Evolutionary conservation across 2,329 filamentous ascomycete species (phyloP).

Genomic region (Tolypocladium endophyticum): DNA sequence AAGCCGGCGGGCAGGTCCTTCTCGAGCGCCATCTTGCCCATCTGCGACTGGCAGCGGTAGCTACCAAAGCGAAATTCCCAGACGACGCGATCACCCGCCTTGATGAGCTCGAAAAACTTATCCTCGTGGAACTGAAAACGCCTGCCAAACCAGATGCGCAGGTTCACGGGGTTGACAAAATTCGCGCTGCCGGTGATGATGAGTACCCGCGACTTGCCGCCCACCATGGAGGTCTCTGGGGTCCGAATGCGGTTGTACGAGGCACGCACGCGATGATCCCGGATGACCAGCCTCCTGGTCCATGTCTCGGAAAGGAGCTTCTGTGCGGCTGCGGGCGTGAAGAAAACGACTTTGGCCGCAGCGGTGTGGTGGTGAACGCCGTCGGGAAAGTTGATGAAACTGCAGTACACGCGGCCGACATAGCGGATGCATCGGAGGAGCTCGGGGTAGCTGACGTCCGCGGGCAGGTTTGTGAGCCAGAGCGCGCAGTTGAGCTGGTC

Average conservation of each 20-base stretch:
- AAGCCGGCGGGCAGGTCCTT: slow-evolving; percentile 21
- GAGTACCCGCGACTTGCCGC: slow-evolving; percentile 34
- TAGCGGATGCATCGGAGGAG: slow-evolving; percentile 33
- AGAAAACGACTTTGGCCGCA: slow-evolving; percentile 42
- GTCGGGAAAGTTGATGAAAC: slow-evolving; percentile 39
- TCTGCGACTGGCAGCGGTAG: slow-evolving; percentile 43
- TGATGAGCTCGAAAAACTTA: slow-evolving; percentile 21
- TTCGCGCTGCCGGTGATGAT: slow-evolving; percentile 33
- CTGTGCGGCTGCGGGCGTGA: slow-evolving; percentile 27
- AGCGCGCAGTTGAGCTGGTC: slow-evolving; percentile 35
- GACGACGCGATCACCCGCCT: slow-evolving; percentile 15
- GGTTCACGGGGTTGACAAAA: slow-evolving; percentile 30
- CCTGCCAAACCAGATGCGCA: slow-evolving; percentile 29
- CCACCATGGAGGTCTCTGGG: slow-evolving; percentile 14
- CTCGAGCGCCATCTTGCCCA: slow-evolving; percentile 30
- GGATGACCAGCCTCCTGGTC: slow-evolving; percentile 23
- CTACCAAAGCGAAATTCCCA: slow-evolving; percentile 45
- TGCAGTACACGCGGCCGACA: slow-evolving; percentile 40
- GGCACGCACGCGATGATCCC: slow-evolving; percentile 25
- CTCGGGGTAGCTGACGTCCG: slow-evolving; percentile 26
- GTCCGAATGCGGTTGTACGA: slow-evolving; percentile 39
- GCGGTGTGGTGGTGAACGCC: slow-evolving; percentile 21
- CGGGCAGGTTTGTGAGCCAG: slow-evolving; percentile 41
- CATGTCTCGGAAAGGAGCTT: slow-evolving; percentile 13
- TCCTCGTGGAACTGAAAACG: slow-evolving; percentile 39